Conservation (phyloP, 306 rosid species). For the Prosopis cineraria region DNA sequence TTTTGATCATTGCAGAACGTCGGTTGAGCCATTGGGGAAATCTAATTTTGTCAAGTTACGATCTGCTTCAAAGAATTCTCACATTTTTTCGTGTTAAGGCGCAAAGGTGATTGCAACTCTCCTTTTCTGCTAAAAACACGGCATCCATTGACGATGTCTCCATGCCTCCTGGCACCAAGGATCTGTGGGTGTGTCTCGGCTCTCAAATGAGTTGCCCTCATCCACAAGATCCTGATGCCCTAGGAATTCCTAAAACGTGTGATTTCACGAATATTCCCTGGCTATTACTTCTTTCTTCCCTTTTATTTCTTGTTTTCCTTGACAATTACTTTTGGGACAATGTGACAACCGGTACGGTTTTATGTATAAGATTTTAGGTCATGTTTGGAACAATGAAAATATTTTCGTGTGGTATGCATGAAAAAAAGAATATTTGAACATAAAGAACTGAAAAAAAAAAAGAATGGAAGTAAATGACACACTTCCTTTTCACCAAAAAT, state of each 20-base stretch:
- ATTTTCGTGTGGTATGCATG: too few relatives aligned
- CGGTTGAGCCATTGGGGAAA: slow-evolving; percentile 26
- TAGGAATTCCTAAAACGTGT: not conserved
- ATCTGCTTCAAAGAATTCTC: not conserved
- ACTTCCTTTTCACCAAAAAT: too few relatives aligned
- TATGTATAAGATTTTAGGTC: too few relatives aligned
- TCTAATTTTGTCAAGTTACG: not conserved
- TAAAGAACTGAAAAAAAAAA: too few relatives aligned
- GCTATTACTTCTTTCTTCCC: not conserved
- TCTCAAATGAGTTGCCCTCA: not conserved
- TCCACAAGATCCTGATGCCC: not conserved
- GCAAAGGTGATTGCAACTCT: not conserved
- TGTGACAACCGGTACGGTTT: too few relatives aligned
- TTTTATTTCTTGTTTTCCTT: too few relatives aligned
- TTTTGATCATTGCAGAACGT: slow-evolving; percentile 20
- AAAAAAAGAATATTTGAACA: too few relatives aligned
- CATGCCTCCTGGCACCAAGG: not conserved
- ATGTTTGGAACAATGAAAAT: too few relatives aligned
- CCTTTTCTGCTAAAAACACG: not conserved
- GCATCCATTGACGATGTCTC: not conserved
- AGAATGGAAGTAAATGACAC: too few relatives aligned
- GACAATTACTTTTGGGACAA: too few relatives aligned
- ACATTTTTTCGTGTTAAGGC: not conserved
- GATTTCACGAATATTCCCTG: too few relatives aligned
- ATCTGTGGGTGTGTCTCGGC: not conserved